Conservation (phyloP, 176 grass and related monocot species). For the Cenchrus purpureus region DNA sequence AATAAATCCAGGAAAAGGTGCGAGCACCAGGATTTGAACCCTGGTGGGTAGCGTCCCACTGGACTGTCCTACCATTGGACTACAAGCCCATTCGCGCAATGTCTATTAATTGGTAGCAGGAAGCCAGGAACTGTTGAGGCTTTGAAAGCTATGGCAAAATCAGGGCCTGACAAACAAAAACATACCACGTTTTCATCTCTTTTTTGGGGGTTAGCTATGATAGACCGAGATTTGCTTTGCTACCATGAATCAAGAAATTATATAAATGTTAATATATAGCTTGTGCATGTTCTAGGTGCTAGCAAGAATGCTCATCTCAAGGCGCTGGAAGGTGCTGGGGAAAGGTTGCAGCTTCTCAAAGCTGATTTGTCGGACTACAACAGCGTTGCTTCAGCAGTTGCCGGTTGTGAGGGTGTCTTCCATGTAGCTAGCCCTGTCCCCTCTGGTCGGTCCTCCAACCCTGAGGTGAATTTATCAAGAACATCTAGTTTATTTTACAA, state of each 20-base stretch:
- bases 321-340: constrained; percentile 44
- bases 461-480: constrained; percentile 54
- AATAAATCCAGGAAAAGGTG: no score
- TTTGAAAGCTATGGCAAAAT: neutral
- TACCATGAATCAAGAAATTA: neutral
- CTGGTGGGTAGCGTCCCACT: no score
- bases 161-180: neutral
- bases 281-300: constrained; percentile 50
- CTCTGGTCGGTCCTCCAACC: constrained; percentile 48
- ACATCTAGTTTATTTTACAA: neutral
- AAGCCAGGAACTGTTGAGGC: neutral
- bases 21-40: no score
- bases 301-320: constrained; percentile 73
- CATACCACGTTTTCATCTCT: neutral
- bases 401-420: constrained; percentile 71
- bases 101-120: neutral
- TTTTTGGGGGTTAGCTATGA: neutral
- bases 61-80: no score
- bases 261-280: neutral
- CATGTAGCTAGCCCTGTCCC: constrained; percentile 85
- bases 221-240: neutral
- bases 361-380: constrained; percentile 66
- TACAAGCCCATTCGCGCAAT: neutral
- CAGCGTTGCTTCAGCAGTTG: constrained; percentile 49
- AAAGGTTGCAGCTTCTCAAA: constrained; percentile 70